Evolutionary conservation across 1,284 basidiomycete species (phyloP).

Genomic region (Cronartium quercuum): DNA sequence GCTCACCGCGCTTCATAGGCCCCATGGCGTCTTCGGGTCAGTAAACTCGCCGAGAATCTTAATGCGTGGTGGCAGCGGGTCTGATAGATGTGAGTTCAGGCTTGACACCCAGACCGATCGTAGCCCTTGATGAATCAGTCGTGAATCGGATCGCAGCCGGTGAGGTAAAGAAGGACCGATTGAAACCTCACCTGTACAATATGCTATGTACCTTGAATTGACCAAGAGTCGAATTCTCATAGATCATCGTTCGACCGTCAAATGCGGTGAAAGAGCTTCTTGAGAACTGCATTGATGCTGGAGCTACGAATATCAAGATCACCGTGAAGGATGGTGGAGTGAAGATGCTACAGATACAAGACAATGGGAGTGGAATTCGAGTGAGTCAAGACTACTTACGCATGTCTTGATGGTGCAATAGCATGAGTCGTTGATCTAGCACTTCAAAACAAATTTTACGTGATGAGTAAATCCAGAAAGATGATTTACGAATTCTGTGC

Average conservation of each 20-base stretch:
- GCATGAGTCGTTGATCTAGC: neutral
- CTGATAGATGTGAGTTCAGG: neutral
- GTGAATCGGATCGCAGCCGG: constrained; percentile 62
- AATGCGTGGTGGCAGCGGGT: neutral
- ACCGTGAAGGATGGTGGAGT: constrained; percentile 91
- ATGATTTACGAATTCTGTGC: constrained; percentile 81
- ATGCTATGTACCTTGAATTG: neutral
- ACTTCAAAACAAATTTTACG: neutral
- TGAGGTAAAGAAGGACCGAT: constrained; percentile 50
- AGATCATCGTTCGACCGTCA: constrained; percentile 94
- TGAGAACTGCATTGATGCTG: constrained; percentile 91
- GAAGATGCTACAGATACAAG: constrained; percentile 90
- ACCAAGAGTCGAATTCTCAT: constrained; percentile 16
- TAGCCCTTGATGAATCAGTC: constrained; percentile 53
- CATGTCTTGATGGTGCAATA: neutral
- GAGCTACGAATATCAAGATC: constrained; percentile 76
- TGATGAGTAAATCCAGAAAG: constrained; percentile 52
- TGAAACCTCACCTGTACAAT: neutral
- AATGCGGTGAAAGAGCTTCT: constrained; percentile 95
- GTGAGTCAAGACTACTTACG: constrained; percentile 52
- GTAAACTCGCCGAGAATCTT: neutral
- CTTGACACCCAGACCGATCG: constrained; percentile 47
- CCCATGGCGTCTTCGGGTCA: neutral
- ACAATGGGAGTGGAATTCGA: constrained; percentile 90
- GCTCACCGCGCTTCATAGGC: neutral